Evolutionary conservation across 371 early-diverging fungal genomes (phyloP), one percentile per base, ranked within the genome.

Genomic region (Entomophthora muscae): DNA sequence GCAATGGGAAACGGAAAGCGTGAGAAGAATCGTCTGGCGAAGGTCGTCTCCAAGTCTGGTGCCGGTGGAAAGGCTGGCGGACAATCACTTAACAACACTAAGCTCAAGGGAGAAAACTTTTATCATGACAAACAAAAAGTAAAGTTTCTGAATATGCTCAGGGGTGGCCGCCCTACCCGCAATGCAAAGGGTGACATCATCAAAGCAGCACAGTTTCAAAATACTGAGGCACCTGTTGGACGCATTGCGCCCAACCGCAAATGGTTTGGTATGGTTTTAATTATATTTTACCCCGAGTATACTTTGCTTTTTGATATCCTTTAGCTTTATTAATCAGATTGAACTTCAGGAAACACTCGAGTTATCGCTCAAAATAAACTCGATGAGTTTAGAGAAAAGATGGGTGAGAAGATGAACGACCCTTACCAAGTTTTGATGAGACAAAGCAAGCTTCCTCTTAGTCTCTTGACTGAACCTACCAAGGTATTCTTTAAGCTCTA

Each of bases 381-480:
- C 61, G 89, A 88, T 65, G 79, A 78, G 65, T 95, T 96, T 72
- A 82, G 95, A 53, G 88, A 91, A 69, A 94, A 93, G 64, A 83
- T 99, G 70, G 83, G 86, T 33, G 76, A 82, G 63, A 90, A 85
- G 71, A 79, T 86, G 59, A 83, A 95, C 69, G 95, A 92, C 66
- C 98, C 99, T 27, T 99, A 98, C 79, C 90, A 94, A 69, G 89
- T 99, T 26, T 78, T 99, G 22, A 72, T 99, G 69, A 80, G 85
- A 28, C 92, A 91, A 65, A 95, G 91, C 76, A 96, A 97, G 77
- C 82, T 99, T 52, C 99, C 99, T 10, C 91, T 98, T 83, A 90
- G 91, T 61, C 78, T 99, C 60, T 76, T 98, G 66, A 81, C 83
- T 57, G 92, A 91, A 66, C 80, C 86, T 51, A 79, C 86, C 61